Base-by-base conservation (phyloP, 2,329 filamentous ascomycete species). In the Myriosclerotinia curreyana region DNA sequence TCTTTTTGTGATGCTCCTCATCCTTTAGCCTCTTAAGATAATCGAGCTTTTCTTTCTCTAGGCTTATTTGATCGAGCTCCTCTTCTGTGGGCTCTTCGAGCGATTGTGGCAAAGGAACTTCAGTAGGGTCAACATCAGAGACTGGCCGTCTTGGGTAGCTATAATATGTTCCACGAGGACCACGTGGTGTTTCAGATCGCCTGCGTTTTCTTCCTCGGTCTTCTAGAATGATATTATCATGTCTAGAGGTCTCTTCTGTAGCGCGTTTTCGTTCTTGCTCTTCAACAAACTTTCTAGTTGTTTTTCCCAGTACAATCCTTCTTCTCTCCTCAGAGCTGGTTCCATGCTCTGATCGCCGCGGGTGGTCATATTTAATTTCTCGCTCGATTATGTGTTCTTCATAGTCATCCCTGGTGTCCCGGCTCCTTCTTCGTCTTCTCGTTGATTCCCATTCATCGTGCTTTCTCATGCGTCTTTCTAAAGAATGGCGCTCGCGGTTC, bases 41-140 rank as follows among this genome's bases (percentile, higher is more conserved):
- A 22, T 42, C 34, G 1, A 25, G 14, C 22, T 48, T 49, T 7
- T n/a, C 56, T 50, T 22, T 50, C n/a, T 56, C 40, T 56, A 46
- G 28, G 7, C 15, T 46, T 12, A 14, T 42, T 61, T 9, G 22
- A 14, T 8, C 14, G 17, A 2, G 17, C 17, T 56, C 51, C 6
- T 56, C 51, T 1, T 36, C 38, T 20, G 40, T 17, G n/a, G 3
- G 12, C 14, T 40, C 25, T 62, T 25, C n/a, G 38, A 40, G 42
- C 6, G 60, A 62, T 38, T 28, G 60, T 15, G 60, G 40, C 17
- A 56, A 15, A 28, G 60, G 40, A n/a, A 62, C 20, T 9, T 55
- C 1, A 38, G 22, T 40, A 8, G 38, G 40, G n/a, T 28, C 51
- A 14, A 14, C 20, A 17, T 22, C 20, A 1, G 15, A 5, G 1